Base-by-base conservation (phyloP, 2,329 filamentous ascomycete genomes). In the Cyclaneusma minus region DNA sequence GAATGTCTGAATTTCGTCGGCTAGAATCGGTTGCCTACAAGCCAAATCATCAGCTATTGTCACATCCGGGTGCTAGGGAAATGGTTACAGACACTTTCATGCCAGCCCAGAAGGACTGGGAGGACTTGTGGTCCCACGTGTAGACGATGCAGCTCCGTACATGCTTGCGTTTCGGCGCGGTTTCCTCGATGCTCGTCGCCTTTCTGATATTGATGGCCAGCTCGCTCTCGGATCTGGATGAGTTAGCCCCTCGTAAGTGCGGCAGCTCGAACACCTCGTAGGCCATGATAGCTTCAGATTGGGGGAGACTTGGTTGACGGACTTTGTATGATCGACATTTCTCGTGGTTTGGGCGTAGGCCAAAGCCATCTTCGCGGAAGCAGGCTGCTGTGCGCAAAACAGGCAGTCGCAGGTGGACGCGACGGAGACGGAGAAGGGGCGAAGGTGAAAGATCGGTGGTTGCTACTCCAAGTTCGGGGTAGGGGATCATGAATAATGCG, bases 101-200 rank as follows among this genome's bases (percentile, higher is more conserved):
- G 49, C 85, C 87, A 30, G 82, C 73, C 89, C 89, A 98, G 54
- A 98, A 98, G 48, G 85, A 82, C 49, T 73, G 66, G 21, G 85
- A 92, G 38, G 79, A 92, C 59, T 92, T 91, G 61, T 98, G 84
- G 56, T 98, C 89, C 89, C 89, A 98, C 32, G 87, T 95, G 54
- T 95, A 95, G 23, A 98, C 87, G 45, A 98, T 98, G 49, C 83
- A 92, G 52, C 80, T 84, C 48, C 89, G 81, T 31, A 98, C 89
- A 79, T 98, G 89, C 58, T 98, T 98, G 44, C 70, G 66, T 51
- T 76, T 76, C 19, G 70, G 70, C 5, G 70, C 71, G 2, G 71
- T 67, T 49, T 79, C 72, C 39, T 79, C 72, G 42, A 60, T 60
- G 43, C 62, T 77, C 27, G 72, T 79, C 11, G 73, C 73, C 48